Percentiles rank a stretch among this genome's conserved stretches.
Evolutionary conservation across 805 yeast genomes (phyloP).

Genomic region (Maudiozyma bulderi): DNA sequence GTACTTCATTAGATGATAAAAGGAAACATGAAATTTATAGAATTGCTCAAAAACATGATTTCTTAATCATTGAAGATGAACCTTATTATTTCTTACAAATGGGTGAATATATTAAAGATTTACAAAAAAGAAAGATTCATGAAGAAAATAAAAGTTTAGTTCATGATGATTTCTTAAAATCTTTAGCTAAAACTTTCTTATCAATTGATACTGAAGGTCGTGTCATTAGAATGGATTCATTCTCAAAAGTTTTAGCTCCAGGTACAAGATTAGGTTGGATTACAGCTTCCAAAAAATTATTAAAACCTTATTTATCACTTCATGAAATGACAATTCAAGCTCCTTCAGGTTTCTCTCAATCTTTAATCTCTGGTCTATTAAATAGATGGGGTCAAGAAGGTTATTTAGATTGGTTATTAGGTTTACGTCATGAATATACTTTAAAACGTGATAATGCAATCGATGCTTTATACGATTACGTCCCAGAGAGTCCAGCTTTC

Average conservation of each 20-base stretch:
- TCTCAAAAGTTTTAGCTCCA: constrained; percentile 87
- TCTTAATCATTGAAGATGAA: constrained; percentile 86
- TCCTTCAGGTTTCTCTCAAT: constrained; percentile 72
- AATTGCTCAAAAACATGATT: constrained; percentile 76
- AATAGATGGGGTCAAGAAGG: constrained; percentile 87
- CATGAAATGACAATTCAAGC: constrained; percentile 78
- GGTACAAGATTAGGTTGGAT: constrained; percentile 88
- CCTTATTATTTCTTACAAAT: constrained; percentile 96
- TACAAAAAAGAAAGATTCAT: constrained; percentile 23
- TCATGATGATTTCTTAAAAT: constrained; percentile 58
- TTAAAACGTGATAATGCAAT: constrained; percentile 80
- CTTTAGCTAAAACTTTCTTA: constrained; percentile 67
- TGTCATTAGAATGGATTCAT: constrained; percentile 80
- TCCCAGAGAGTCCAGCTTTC: constrained; percentile 29
- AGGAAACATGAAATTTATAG: constrained; percentile 71
- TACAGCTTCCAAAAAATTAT: constrained; percentile 53
- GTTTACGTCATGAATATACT: constrained; percentile 75
- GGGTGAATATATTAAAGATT: constrained; percentile 57
- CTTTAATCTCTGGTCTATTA: constrained; percentile 59
- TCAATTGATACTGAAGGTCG: constrained; percentile 79
- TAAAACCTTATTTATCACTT: constrained; percentile 58
- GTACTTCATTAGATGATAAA: constrained; percentile 67
- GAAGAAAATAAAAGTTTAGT: constrained; percentile 17
- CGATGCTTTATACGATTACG: constrained; percentile 54
- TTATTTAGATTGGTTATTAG: constrained; percentile 81